phyloP scores from a whole-genome alignment of 352 stramenopile species.

The Phytopythium sindhum region DNA sequence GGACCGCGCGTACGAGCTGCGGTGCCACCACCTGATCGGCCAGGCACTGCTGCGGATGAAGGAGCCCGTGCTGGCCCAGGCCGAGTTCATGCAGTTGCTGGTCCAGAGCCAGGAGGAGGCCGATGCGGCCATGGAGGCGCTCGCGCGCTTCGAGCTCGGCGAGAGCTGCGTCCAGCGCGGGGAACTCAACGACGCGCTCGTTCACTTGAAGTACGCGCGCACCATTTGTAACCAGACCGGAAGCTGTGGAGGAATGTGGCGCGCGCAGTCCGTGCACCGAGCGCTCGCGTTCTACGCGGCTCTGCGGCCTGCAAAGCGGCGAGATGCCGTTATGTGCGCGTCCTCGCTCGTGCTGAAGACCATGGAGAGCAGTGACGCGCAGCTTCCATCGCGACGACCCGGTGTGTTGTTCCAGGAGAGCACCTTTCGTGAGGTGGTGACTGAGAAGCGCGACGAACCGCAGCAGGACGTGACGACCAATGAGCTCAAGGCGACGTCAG shows the following conservation, averaged over 20 bases:
- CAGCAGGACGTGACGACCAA: background rate
- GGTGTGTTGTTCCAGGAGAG: background rate
- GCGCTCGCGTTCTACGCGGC: conserved; percentile 55
- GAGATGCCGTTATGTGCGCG: conserved; percentile 28
- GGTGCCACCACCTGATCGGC: conserved; percentile 35
- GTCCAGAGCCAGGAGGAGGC: conserved; percentile 30
- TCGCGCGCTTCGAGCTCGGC: conserved; percentile 51
- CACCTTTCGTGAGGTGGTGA: background rate
- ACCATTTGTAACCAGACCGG: conserved; percentile 46
- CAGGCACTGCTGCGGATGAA: conserved; percentile 29
- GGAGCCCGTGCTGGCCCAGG: conserved; percentile 34
- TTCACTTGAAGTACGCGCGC: conserved; percentile 36
- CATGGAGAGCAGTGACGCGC: background rate
- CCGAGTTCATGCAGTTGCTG: conserved; percentile 39
- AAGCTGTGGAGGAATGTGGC: conserved; percentile 32
- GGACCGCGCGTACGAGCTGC: conserved; percentile 41
- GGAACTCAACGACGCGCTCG: conserved; percentile 31
- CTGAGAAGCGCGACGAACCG: background rate
- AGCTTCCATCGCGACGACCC: background rate
- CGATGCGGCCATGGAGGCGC: conserved; percentile 37
- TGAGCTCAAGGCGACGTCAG: background rate
- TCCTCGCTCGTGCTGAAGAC: background rate
- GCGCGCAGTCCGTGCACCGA: conserved; percentile 35
- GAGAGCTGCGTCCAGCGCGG: conserved; percentile 34
- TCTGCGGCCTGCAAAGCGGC: conserved; percentile 24